Evolutionary conservation across 2,329 filamentous ascomycete genomes (phyloP), one percentile per base, ranked within the genome.

Genomic region (Beauveria caledonica): DNA sequence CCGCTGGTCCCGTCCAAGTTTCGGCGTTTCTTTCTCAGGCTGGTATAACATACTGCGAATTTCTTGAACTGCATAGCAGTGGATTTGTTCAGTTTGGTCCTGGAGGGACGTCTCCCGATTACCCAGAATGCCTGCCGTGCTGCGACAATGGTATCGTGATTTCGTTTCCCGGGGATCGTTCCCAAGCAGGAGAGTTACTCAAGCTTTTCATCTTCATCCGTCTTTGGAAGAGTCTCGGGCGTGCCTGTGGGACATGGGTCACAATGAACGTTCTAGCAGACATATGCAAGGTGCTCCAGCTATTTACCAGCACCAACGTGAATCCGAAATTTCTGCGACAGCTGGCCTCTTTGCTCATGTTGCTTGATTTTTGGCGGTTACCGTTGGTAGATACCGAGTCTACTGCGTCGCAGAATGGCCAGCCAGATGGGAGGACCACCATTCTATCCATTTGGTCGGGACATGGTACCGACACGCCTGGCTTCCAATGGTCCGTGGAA

Each of bases 311-410:
- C 39, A 23, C 51, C 7, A 60, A 60, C 42, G 58, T 60, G 33
- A 60, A 60, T 23, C 58, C 58, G 7, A 40, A 60, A 23, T 60
- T 60, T 42, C 39, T 60, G 17, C 48, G 58, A n/a, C 58, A 60
- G 40, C 40, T 60, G 25, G 48, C 58, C 4, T 53, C 58, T 6
- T n/a, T 60, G 5, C 39, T 60, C n/a, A 53, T 60, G 58, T 13
- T 60, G 25, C 39, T 46, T n/a, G 17, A 44, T 13, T 13, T 19
- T 6, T 60, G 58, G 58, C 2, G 21, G 5, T 42, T 54, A 4
- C 49, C 58, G 11, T 60, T 39, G 58, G 40, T 39, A n/a, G 33
- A 50, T 5, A 42, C 3, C 1, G 6, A 15, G 3, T 29, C 25
- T 25, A n/a, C 46, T n/a, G 21, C 21, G 5, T 27, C 11, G 10